These are phyloP conservation scores for Paecilomyces fulvus DNA, from an alignment of 2,329 filamentous ascomycete species.

Conservation along the genomic window DNA sequence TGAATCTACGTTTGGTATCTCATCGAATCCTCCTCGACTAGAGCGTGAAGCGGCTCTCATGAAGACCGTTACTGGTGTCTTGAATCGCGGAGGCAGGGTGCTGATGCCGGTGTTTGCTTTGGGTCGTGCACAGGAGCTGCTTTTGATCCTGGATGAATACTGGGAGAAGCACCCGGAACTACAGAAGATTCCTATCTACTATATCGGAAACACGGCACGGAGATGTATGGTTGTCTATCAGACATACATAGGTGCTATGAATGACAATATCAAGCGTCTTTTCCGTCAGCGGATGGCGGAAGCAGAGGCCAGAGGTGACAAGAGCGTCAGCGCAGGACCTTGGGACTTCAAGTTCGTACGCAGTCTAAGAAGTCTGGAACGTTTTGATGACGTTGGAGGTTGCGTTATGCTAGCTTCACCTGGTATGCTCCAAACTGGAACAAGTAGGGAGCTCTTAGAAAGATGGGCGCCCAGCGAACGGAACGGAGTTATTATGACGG, in stretches of 20 bases:
- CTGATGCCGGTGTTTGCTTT: constrained; percentile 94
- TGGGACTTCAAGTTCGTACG: constrained; percentile 97
- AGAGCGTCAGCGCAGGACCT: constrained; percentile 59
- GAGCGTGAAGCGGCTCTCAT: constrained; percentile 90
- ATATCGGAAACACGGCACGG: constrained; percentile 85
- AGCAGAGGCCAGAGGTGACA: constrained; percentile 73
- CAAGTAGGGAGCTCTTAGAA: constrained; percentile 85
- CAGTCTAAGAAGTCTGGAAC: constrained; percentile 82
- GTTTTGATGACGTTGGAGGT: constrained; percentile 89
- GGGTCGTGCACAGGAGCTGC: constrained; percentile 83
- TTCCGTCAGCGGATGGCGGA: constrained; percentile 89
- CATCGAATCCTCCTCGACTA: constrained; percentile 79
- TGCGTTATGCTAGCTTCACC: constrained; percentile 97
- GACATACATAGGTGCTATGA: constrained; percentile 97
- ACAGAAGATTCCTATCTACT: constrained; percentile 91
- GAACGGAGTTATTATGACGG: constrained; percentile 97
- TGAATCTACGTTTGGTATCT: constrained; percentile 94
- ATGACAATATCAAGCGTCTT: constrained; percentile 96
- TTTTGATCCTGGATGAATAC: constrained; percentile 93
- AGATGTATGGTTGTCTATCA: constrained; percentile 99
- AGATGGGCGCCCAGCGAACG: constrained; percentile 93
- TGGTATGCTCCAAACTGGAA: constrained; percentile 96
- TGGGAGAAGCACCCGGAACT: constrained; percentile 85
- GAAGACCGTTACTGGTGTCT: constrained; percentile 84
- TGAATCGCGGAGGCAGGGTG: constrained; percentile 86